Evolutionary conservation across 768 basidiomycete genomes (phyloP).

Genomic region (Chalciporus piperatus): DNA sequence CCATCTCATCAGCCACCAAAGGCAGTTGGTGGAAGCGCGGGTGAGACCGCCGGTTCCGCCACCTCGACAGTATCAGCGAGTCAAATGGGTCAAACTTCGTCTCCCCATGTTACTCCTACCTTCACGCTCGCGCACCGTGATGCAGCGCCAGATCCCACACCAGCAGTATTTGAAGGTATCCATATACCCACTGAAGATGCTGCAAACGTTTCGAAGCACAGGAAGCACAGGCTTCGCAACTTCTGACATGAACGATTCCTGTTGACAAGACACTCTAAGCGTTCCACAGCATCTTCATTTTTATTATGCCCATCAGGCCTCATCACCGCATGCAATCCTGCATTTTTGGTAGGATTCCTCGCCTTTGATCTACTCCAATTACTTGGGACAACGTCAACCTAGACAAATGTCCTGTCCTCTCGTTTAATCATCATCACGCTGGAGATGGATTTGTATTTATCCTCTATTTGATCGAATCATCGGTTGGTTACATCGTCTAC

Average conservation of each 20-base stretch:
- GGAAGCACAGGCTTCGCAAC: slow-evolving; percentile 8
- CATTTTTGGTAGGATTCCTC: slow-evolving; percentile 1
- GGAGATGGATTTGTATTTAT: slow-evolving; percentile 25
- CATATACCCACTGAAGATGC: slow-evolving; percentile 2
- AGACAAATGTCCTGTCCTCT: slow-evolving; percentile 28
- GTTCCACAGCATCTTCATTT: background rate
- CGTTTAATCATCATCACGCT: slow-evolving; percentile 27
- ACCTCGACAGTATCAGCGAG: slow-evolving; percentile 11
- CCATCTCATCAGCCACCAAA: slow-evolving; percentile 51
- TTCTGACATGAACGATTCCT: slow-evolving; percentile 9
- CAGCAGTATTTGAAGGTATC: slow-evolving; percentile 9
- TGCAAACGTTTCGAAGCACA: slow-evolving; percentile 5
- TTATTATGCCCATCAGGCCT: slow-evolving; percentile 2
- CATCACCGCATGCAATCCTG: slow-evolving; percentile 4
- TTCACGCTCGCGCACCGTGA: slow-evolving; percentile 50
- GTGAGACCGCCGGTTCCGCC: slow-evolving; percentile 34
- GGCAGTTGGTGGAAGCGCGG: slow-evolving; percentile 61
- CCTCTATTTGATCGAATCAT: slow-evolving; percentile 16
- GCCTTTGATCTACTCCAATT: background rate
- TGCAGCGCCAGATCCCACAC: slow-evolving; percentile 18
- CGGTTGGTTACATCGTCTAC: slow-evolving; percentile 12
- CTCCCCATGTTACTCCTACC: slow-evolving; percentile 56
- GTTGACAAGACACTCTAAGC: background rate
- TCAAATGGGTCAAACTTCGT: slow-evolving; percentile 18
- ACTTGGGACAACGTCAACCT: slow-evolving; percentile 22